Evolutionary conservation across 768 basidiomycete genomes (phyloP), one percentile per base, ranked within the genome.

Genomic region (Rossbeevera mucosa): DNA sequence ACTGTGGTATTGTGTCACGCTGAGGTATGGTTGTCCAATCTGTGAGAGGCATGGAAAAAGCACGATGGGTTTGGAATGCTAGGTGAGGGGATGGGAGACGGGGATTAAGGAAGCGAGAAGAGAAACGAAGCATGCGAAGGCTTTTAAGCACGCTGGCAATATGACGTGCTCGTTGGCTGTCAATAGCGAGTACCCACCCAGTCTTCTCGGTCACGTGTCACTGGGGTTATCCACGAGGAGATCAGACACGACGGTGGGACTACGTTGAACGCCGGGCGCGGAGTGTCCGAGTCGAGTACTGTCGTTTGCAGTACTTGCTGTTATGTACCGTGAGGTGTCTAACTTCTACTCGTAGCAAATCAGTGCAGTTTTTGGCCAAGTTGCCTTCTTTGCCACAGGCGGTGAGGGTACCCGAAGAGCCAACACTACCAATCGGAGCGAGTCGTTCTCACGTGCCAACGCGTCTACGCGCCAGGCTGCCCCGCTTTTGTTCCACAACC

Each of bases 1-100:
- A 83, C 0, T 75, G 68, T 3, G 80, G 81, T 22, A 66, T 58
- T 2, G 58, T 31, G 24, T 43, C 58, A 7, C 44, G 51, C 14
- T 38, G 53, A n/a, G 61, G 55, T 7, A 62, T 18, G 9, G 4
- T n/a, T 7, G 12, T 24, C 68, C 68, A 69, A 20, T 66, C 59
- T 50, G 54, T 47, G 20, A 57, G 1, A 12, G 52, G 26, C 65
- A 69, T 71, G 30, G 58, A 29, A 38, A 71, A 49, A 42, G 6
- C 13, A 13, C 60, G 67, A 33, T 5, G 51, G 54, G 5, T 16
- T 18, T 25, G 16, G 24, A 9, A 9, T 43, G 14, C 24, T 4
- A 7, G 13, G 14, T 18, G 16, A 22, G 6, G 40, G 4, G 30
- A 28, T 3, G 42, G 47, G 44, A 52, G 33, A 24, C 31, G 50